Base-by-base conservation (phyloP, 1,284 basidiomycete species). In the Grifola frondosa region DNA sequence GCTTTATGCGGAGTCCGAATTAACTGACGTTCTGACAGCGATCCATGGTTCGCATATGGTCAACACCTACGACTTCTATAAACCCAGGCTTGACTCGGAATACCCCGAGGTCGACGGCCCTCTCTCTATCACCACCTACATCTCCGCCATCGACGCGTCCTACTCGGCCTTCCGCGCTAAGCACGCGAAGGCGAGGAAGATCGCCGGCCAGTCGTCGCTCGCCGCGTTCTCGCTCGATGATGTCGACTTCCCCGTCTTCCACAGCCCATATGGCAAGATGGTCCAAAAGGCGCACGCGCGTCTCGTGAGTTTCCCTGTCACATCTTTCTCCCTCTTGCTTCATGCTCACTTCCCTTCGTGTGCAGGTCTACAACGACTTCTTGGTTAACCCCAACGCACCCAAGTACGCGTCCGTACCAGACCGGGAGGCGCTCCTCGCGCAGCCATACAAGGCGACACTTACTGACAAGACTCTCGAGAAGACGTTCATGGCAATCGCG, bases 11-110 rank as follows among this genome's bases (percentile, higher is more conserved):
- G n/a, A n/a, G n/a, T n/a, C n/a, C n/a, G n/a, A 46, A 31, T 48
- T 37, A n/a, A 19, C 47, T 48, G 25, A 33, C 17, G 26, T n/a
- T 45, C 39, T 40, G 54, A n/a, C 64, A 97, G 93, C 96, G 56
- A 81, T 94, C 53, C 97, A 98, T 71, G 96, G 96, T 36, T 93
- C 88, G 41, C 91, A 97, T 77, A 98, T 99, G 88, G 86, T 88
- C 58, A 97, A 99, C 75, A 91, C 88, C 1, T 98, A 96, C 73
- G 94, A 97, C 73, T 97, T 97, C 67, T 97, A 95, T 84, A 97
- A 97, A 75, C 94, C 94, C 44, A 88, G 91, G 52, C 81, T 97
- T 19, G 82, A 84, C 46, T 92, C 89, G 13, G 93, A 96, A 68
- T 95, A 98, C 74, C 96, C 96, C 52, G 89, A 91, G 60, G 97